These are phyloP conservation scores for Picea sitchensis DNA, from an alignment of 75 land plant species.

Conservation along the genomic window DNA sequence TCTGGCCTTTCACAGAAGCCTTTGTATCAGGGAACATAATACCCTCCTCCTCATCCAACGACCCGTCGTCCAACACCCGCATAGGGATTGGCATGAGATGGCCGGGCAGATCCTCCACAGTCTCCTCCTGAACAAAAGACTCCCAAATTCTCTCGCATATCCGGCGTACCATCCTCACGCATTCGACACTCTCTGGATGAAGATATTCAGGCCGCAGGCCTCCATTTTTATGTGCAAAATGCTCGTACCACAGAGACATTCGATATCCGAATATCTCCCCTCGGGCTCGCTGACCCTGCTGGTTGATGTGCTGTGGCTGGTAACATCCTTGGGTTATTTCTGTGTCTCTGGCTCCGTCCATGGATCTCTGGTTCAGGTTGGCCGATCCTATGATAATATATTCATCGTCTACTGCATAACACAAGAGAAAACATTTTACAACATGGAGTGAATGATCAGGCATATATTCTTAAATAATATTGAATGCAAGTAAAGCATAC, in stretches of 20 bases:
- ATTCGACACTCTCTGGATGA: conserved; percentile 32
- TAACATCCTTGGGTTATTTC: conserved; percentile 60
- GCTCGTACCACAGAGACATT: conserved; percentile 61
- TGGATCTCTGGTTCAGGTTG: conserved; percentile 59
- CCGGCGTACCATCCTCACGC: conserved; percentile 25
- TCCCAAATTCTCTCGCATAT: conserved; percentile 33
- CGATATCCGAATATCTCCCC: conserved; percentile 44
- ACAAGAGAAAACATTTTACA: neutral
- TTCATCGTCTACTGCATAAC: conserved; percentile 39
- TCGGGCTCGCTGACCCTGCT: conserved; percentile 12
- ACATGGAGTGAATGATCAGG: no score
- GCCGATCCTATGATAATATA: conserved; percentile 56
- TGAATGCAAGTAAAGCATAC: no score
- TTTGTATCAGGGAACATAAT: conserved; percentile 23
- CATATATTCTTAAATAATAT: no score
- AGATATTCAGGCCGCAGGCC: conserved; percentile 14
- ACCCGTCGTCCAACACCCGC: conserved; percentile 19
- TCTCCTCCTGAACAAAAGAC: conserved; percentile 19
- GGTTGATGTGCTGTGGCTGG: conserved; percentile 38
- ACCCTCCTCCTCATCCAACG: neutral
- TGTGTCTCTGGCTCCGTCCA: conserved; percentile 57
- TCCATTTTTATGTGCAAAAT: conserved; percentile 18
- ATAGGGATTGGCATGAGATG: conserved; percentile 48
- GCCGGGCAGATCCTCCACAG: conserved; percentile 39
- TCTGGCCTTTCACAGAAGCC: conserved; percentile 39